Percentiles rank a stretch among this genome's conserved stretches.
Conservation (phyloP, 345 rosid genomes). For the Dipteronia dyeriana region DNA sequence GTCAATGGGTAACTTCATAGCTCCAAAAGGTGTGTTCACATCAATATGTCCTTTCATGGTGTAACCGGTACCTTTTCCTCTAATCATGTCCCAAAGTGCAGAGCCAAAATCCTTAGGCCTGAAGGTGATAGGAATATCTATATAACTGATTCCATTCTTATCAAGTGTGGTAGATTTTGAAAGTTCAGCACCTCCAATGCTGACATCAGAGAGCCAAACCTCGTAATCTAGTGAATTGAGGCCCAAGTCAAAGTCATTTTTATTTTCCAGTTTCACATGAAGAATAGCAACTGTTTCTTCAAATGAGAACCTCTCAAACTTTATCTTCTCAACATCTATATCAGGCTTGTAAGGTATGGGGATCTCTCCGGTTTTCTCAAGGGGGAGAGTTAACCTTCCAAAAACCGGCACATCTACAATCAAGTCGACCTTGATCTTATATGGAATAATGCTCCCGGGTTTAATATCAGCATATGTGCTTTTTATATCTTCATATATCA, state of each 20-base stretch:
- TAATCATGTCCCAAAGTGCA: conserved; percentile 97
- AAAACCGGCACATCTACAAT: conserved; percentile 84
- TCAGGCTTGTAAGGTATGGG: conserved; percentile 97
- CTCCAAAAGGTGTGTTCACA: conserved; percentile 92
- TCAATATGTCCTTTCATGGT: conserved; percentile 78
- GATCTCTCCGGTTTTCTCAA: conserved; percentile 95
- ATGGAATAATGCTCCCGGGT: conserved; percentile 91
- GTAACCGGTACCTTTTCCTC: conserved; percentile 93
- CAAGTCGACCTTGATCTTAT: conserved; percentile 80
- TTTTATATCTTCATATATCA: conserved; percentile 86
- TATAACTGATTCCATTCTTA: conserved; percentile 60
- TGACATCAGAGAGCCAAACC: conserved; percentile 69
- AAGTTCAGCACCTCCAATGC: conserved; percentile 79
- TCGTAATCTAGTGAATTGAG: conserved; percentile 83
- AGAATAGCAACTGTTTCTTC: conserved; percentile 90
- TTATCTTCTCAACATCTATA: conserved; percentile 76
- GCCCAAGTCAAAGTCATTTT: conserved; percentile 89
- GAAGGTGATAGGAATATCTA: conserved; percentile 84
- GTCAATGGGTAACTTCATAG: conserved; percentile 88
- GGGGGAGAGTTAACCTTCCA: conserved; percentile 84
- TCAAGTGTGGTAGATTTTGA: conserved; percentile 57
- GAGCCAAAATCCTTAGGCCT: conserved; percentile 97
- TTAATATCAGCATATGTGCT: conserved; percentile 74
- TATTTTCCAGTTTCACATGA: conserved; percentile 78
- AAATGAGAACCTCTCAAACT: conserved; percentile 74